phyloP scores from a whole-genome alignment of 139 green algal species.

The Chlorella ohadii region DNA sequence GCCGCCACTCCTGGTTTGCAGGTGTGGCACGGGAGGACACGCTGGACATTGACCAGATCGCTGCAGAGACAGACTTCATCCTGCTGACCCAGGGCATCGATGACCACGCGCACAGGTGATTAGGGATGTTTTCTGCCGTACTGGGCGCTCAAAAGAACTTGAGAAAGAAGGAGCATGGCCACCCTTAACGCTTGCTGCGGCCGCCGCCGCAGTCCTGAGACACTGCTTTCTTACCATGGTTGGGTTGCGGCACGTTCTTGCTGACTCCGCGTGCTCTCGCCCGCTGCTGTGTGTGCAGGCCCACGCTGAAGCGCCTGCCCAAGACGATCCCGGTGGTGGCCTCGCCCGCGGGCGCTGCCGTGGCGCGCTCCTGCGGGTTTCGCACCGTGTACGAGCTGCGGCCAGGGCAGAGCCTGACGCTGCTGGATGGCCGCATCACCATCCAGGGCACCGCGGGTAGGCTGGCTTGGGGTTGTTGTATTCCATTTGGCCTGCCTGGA shows the following conservation, averaged over 20 bases:
- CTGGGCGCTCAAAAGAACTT: too few species aligned
- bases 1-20: not conserved
- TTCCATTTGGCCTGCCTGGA: too few species aligned
- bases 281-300: slow-evolving; percentile 75
- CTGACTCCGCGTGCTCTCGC: slow-evolving; percentile 17
- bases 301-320: slow-evolving; percentile 71
- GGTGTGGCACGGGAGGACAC: slow-evolving; percentile 3
- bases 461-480: too few species aligned
- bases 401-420: slow-evolving; percentile 57
- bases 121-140: not conserved
- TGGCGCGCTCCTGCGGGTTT: slow-evolving; percentile 72
- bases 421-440: slow-evolving; percentile 60
- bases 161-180: too few species aligned
- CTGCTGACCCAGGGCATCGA: slow-evolving; percentile 80
- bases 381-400: slow-evolving; percentile 63
- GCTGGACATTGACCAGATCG: slow-evolving; percentile 57
- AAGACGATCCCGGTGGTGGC: slow-evolving; percentile 72
- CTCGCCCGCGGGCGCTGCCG: slow-evolving; percentile 63
- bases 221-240: too few species aligned
- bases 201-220: too few species aligned
- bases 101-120: slow-evolving; percentile 77
- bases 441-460: slow-evolving; percentile 66
- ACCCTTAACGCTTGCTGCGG: too few species aligned
- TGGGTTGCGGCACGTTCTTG: too few species aligned
- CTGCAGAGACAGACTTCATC: slow-evolving; percentile 67